These are phyloP conservation scores for Pseudogymnoascus sp. DNA, from an alignment of 2,329 filamentous ascomycete species.

Conservation along the genomic window DNA sequence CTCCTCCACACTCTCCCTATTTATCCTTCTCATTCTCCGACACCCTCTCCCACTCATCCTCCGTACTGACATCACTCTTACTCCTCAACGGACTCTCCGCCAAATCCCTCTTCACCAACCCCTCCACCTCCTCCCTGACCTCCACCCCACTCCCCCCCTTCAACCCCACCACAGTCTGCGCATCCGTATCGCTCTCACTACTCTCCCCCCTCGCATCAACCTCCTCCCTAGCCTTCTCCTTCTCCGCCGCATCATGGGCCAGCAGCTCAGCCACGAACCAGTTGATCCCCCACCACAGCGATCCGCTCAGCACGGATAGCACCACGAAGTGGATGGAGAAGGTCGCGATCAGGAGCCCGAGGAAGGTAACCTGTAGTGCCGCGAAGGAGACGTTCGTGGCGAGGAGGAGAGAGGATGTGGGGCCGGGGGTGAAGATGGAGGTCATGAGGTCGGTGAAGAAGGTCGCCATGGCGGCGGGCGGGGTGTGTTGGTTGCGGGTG, in stretches of 20 bases:
- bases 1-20: constrained; percentile 22
- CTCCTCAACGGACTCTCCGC: constrained; percentile 31
- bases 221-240: constrained; percentile 33
- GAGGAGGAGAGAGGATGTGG: constrained; percentile 77
- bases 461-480: constrained; percentile 41
- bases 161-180: constrained; percentile 43
- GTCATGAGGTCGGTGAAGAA: constrained; percentile 74
- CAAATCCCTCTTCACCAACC: constrained; percentile 19
- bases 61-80: constrained; percentile 62
- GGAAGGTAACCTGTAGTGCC: constrained; percentile 69
- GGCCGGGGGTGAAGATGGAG: constrained; percentile 86
- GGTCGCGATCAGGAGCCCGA: constrained; percentile 68
- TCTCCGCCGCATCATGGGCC: constrained; percentile 36
- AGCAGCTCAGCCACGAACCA: constrained; percentile 75
- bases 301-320: constrained; percentile 68
- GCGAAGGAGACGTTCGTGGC: constrained; percentile 89
- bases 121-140: constrained; percentile 10
- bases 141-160: constrained; percentile 19
- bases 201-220: constrained; percentile 27
- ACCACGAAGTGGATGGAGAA: constrained; percentile 82
- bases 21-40: constrained; percentile 61
- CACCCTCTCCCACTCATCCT: constrained; percentile 97
- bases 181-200: constrained; percentile 35
- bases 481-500: neutral
- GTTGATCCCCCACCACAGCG: constrained; percentile 90